These are phyloP conservation scores for Isatis lusitanica DNA, from an alignment of 441 rosid species.

Conservation along the genomic window DNA sequence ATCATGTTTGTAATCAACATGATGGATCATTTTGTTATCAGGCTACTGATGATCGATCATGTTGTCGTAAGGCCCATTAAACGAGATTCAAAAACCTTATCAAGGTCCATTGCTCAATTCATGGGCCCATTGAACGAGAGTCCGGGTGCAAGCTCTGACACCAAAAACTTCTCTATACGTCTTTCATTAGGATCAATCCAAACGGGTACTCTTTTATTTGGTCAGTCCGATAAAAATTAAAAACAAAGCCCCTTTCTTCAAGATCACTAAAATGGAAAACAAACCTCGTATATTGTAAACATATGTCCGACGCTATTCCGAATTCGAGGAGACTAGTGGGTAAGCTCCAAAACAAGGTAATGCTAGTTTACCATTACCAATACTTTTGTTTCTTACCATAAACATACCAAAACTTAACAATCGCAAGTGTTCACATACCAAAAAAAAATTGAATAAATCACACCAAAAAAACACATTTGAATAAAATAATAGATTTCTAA, in stretches of 20 bases:
- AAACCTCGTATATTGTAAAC: neutral
- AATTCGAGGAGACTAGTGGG: constrained; percentile 22
- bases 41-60: neutral
- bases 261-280: neutral
- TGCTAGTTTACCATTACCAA: constrained; percentile 22
- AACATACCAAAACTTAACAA: neutral
- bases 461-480: no score
- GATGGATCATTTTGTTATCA: neutral
- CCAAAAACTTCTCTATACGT: neutral
- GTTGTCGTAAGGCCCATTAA: neutral
- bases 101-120: neutral
- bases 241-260: neutral
- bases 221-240: neutral
- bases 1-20: neutral
- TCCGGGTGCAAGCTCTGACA: neutral
- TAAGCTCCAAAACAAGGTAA: constrained; percentile 11
- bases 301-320: constrained; percentile 16
- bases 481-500: neutral
- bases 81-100: neutral
- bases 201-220: neutral
- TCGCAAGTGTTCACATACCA: neutral
- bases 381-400: neutral
- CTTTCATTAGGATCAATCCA: neutral
- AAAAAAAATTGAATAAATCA: no score
- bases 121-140: neutral